These are phyloP conservation scores for Arabidopsis suecica DNA, from an alignment of 345 rosid genomes.

Conservation along the genomic window DNA sequence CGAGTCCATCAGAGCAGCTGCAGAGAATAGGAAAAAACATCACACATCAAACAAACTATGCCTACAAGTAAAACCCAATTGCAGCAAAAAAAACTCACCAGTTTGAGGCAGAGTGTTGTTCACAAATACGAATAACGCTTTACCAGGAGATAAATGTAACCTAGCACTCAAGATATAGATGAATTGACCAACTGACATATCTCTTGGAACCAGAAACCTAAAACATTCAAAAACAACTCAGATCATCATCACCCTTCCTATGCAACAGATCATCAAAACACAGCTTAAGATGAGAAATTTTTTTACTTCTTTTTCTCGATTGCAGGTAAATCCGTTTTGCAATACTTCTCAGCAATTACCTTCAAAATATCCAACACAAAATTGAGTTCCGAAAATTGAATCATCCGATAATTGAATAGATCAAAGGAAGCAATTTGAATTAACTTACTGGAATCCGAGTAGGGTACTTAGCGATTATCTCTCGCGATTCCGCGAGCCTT, in stretches of 20 bases:
- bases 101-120: constrained; percentile 86
- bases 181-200: constrained; percentile 91
- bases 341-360: constrained; percentile 80
- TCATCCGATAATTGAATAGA: not conserved
- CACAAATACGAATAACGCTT: constrained; percentile 80
- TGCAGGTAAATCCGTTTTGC: constrained; percentile 61
- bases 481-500: constrained; percentile 41
- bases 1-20: constrained; percentile 74
- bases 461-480: constrained; percentile 45
- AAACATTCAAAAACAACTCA: constrained; percentile 5
- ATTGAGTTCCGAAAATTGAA: not conserved
- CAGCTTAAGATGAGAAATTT: not conserved
- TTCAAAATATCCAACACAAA: constrained; percentile 40
- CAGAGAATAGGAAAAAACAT: constrained; percentile 12
- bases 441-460: constrained; percentile 43
- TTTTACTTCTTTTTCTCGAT: constrained; percentile 83
- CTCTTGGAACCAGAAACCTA: constrained; percentile 87
- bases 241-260: not conserved
- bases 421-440: not conserved
- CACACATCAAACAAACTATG: constrained; percentile 9
- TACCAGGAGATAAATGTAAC: constrained; percentile 68
- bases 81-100: constrained; percentile 46
- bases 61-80: not conserved
- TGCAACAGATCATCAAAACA: not conserved
- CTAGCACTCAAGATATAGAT: constrained; percentile 72